phyloP scores from a whole-genome alignment of 345 rosid species.

The Mercurialis annua region DNA sequence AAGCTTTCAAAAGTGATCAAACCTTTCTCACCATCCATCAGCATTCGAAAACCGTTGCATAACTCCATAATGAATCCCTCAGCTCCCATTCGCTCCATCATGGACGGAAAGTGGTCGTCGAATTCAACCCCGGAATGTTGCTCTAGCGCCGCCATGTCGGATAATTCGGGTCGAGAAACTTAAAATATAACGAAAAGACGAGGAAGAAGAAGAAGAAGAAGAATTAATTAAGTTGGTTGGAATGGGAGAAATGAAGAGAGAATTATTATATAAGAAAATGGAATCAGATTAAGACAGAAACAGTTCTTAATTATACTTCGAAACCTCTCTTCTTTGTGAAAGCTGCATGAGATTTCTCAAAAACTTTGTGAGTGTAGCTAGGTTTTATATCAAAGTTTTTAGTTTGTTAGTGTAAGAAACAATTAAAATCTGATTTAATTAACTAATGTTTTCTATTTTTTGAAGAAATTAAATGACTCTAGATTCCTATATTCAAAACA shows the following conservation, averaged over 20 bases:
- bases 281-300: background rate
- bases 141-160: constrained; percentile 22
- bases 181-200: no score
- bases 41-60: constrained; percentile 49
- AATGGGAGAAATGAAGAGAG: background rate
- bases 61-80: constrained; percentile 57
- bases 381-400: background rate
- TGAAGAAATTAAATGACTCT: no score
- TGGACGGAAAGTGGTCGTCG: constrained; percentile 58
- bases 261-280: constrained; percentile 25
- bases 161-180: no score
- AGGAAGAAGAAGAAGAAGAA: background rate
- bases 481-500: no score
- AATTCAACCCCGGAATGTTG: constrained; percentile 36
- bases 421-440: background rate
- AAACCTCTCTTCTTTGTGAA: constrained; percentile 49
- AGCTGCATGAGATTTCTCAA: constrained; percentile 38
- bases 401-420: background rate
- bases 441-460: no score
- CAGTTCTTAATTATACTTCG: constrained; percentile 16
- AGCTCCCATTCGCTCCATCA: constrained; percentile 48
- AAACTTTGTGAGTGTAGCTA: background rate
- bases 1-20: constrained; percentile 65
- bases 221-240: background rate
- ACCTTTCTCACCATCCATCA: constrained; percentile 60